Conservation (phyloP, 139 green algal species). For the Closterium sp. region DNA sequence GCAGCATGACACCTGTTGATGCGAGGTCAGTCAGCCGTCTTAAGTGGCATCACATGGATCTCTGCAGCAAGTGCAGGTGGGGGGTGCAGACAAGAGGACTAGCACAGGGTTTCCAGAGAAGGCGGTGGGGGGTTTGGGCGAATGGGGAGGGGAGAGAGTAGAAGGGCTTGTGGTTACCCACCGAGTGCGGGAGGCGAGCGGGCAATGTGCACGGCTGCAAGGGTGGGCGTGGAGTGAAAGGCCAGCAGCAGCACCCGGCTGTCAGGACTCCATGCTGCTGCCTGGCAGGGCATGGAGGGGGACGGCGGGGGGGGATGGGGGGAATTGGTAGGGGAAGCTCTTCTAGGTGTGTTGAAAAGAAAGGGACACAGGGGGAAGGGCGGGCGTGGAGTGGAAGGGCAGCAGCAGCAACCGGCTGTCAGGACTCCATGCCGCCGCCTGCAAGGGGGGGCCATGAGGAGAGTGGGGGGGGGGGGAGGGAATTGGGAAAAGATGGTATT, state of each 20-base stretch:
- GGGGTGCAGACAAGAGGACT: no score
- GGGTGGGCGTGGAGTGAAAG: background rate
- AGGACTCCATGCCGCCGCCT: background rate
- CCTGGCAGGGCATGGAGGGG: background rate
- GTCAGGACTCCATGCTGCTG: constrained; percentile 5
- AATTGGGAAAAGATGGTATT: no score
- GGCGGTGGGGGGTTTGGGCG: background rate
- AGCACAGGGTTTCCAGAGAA: no score
- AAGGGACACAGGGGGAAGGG: no score
- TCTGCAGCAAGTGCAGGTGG: no score
- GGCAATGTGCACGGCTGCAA: background rate
- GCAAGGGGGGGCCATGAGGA: no score
- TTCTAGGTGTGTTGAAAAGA: no score
- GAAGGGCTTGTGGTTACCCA: background rate
- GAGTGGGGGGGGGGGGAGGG: no score
- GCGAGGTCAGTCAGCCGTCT: background rate
- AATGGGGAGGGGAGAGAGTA: background rate
- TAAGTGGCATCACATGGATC: background rate
- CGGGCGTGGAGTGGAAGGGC: background rate
- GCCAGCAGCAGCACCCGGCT: constrained; percentile 3
- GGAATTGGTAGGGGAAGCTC: no score
- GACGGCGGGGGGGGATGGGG: no score
- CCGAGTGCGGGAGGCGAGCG: background rate
- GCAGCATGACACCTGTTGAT: background rate
- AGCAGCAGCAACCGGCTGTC: constrained; percentile 5